Percentiles rank a stretch among this genome's conserved stretches.
These are phyloP conservation scores for Anthracocystis walkeri DNA, from an alignment of 1,284 basidiomycete species.

Conservation along the genomic window DNA sequence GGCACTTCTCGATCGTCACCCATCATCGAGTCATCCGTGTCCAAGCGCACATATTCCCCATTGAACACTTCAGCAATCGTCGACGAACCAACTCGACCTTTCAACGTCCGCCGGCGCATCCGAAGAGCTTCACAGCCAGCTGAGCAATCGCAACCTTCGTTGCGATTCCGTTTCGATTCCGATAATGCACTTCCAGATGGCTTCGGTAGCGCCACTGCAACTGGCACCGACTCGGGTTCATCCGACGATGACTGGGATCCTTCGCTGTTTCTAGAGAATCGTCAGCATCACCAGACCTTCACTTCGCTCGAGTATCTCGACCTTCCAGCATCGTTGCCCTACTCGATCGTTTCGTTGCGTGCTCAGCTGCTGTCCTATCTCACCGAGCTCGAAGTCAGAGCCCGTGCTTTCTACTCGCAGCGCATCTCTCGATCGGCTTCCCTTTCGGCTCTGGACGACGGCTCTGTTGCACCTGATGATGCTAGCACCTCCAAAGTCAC, in stretches of 20 bases:
- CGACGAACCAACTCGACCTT: conserved; percentile 37
- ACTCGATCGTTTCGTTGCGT: conserved; percentile 54
- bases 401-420: conserved; percentile 37
- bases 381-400: conserved; percentile 51
- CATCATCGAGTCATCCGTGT: conserved; percentile 15
- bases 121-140: conserved; percentile 42
- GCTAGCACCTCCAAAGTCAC: background rate
- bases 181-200: conserved; percentile 26
- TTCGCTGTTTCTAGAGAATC: conserved; percentile 4
- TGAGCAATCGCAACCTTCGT: conserved; percentile 6
- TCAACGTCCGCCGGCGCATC: conserved; percentile 32
- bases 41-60: conserved; percentile 3
- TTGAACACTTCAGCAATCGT: conserved; percentile 9
- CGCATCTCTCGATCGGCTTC: conserved; percentile 31
- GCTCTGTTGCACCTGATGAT: background rate
- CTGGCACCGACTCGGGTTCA: conserved; percentile 39
- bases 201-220: conserved; percentile 37
- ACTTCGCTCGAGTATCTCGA: conserved; percentile 57
- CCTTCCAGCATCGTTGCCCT: conserved; percentile 53
- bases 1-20: conserved; percentile 36
- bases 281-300: conserved; percentile 19
- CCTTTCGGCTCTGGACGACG: background rate
- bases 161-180: conserved; percentile 22
- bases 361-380: conserved; percentile 52
- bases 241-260: conserved; percentile 48